These are phyloP conservation scores for Exidia glandulosa DNA, from an alignment of 768 basidiomycete genomes.

Conservation along the genomic window DNA sequence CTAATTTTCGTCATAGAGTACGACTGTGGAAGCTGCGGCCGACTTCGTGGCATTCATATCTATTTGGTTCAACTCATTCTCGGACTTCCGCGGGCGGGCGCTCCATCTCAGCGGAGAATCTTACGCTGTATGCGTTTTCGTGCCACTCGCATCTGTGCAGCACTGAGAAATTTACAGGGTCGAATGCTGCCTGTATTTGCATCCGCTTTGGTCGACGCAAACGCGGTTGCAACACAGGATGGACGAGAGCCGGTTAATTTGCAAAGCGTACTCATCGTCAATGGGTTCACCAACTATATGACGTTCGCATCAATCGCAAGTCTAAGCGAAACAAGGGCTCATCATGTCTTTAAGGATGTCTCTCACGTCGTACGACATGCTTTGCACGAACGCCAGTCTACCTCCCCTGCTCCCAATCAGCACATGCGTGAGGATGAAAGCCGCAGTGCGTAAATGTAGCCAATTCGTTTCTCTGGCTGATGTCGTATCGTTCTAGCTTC, in stretches of 20 bases:
- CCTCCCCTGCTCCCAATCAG: constrained; percentile 3
- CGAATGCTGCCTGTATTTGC: constrained; percentile 43
- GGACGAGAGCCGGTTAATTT: constrained; percentile 42
- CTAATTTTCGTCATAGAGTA: constrained; percentile 12
- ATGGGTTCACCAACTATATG: constrained; percentile 3
- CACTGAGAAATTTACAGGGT: constrained; percentile 22
- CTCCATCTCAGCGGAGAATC: constrained; percentile 56
- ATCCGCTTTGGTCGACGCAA: constrained; percentile 37
- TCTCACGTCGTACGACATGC: constrained; percentile 39
- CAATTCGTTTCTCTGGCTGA: constrained; percentile 9
- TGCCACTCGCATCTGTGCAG: neutral
- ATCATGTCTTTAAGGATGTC: constrained; percentile 17
- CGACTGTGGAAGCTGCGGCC: constrained; percentile 53
- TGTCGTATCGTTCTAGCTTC: constrained; percentile 21
- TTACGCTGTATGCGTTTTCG: constrained; percentile 33
- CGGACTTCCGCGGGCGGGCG: constrained; percentile 51
- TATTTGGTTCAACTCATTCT: constrained; percentile 67
- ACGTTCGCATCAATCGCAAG: neutral
- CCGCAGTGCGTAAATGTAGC: neutral
- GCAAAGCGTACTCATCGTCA: constrained; percentile 35
- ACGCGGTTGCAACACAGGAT: constrained; percentile 25
- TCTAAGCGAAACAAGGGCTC: neutral
- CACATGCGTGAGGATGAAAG: neutral
- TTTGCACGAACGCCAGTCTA: constrained; percentile 39
- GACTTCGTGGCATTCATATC: constrained; percentile 62